phyloP scores from a whole-genome alignment of 2,329 filamentous ascomycete genomes.

The Cercospora sp. region DNA sequence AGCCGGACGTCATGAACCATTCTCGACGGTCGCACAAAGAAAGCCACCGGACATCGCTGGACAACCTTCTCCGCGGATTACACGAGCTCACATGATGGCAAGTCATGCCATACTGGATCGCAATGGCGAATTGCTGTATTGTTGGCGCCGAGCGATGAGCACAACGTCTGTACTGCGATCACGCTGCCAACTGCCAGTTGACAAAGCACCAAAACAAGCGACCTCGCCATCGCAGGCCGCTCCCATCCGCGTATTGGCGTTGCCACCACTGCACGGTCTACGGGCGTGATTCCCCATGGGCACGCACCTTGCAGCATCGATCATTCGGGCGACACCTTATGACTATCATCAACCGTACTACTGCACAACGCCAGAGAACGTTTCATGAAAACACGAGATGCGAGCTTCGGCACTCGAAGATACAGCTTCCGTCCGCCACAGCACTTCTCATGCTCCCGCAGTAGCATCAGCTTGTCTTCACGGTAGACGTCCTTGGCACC shows the following conservation, averaged over 20 bases:
- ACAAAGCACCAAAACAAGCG: not conserved
- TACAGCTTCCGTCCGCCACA: not conserved
- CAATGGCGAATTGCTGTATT: not conserved
- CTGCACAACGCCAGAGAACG: not conserved
- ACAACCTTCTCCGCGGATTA: conserved; percentile 11
- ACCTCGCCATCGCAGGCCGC: not conserved
- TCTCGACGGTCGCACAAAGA: not conserved
- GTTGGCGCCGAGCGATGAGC: not conserved
- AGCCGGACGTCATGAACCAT: not conserved
- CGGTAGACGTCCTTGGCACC: not conserved
- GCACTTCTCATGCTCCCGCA: not conserved
- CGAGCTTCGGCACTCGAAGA: not conserved
- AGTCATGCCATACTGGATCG: not conserved
- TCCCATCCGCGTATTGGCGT: not conserved
- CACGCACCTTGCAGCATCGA: not conserved
- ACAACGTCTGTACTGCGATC: not conserved
- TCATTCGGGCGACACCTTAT: not conserved
- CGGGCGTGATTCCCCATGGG: not conserved
- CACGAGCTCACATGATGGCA: conserved; percentile 7
- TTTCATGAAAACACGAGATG: not conserved
- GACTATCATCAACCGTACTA: not conserved
- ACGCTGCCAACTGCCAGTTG: not conserved
- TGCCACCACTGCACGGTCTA: not conserved
- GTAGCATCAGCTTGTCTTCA: not conserved
- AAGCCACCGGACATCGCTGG: not conserved